phyloP scores from a whole-genome alignment of 805 yeast species.

The Myxozyma sirexii region DNA sequence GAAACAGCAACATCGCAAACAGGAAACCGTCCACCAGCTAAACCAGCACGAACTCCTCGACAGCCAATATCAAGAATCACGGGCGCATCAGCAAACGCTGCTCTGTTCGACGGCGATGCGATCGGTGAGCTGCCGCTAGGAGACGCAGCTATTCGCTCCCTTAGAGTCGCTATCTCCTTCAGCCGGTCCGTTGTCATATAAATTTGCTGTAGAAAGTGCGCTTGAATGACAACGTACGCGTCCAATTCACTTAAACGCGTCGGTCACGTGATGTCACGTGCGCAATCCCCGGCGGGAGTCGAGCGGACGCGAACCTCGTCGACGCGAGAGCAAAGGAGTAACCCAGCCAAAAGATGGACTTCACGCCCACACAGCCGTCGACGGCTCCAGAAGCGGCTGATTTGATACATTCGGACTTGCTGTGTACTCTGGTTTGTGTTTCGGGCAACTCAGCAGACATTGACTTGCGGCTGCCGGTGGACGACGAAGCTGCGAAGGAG shows the following conservation, averaged over 20 bases:
- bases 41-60: constrained; percentile 28
- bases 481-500: constrained; percentile 20
- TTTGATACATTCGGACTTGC: constrained; percentile 5
- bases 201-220: background rate
- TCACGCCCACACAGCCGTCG: constrained; percentile 30
- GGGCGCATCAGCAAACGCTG: constrained; percentile 16
- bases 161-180: background rate
- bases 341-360: constrained; percentile 17
- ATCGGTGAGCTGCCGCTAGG: constrained; percentile 7
- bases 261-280: background rate
- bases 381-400: constrained; percentile 9
- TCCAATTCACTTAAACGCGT: background rate
- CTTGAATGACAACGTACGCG: background rate
- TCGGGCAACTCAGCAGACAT: constrained; percentile 18
- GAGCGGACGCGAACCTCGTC: no score
- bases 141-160: constrained; percentile 11
- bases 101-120: constrained; percentile 20
- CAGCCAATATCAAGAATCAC: constrained; percentile 29
- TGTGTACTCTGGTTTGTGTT: constrained; percentile 32
- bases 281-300: background rate
- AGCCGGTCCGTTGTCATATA: background rate
- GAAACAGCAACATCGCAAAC: constrained; percentile 2
- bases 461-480: constrained; percentile 8
- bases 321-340: background rate
- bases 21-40: constrained; percentile 18